phyloP scores from a whole-genome alignment of 495 filamentous ascomycete genomes.

The Penicillium salamii region DNA sequence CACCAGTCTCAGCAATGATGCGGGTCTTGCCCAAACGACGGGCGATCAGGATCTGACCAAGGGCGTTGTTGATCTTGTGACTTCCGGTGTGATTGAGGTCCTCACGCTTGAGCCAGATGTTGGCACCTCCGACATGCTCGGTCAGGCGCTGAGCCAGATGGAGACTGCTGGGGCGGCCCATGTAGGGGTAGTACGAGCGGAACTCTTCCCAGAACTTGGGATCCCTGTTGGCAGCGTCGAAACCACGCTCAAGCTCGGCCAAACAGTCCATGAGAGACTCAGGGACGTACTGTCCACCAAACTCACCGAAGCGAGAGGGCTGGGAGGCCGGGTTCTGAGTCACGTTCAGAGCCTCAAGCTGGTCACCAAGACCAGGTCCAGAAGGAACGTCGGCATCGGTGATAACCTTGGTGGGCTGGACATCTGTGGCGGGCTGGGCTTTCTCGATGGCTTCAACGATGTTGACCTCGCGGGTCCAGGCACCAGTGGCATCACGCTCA shows the following conservation, averaged over 20 bases:
- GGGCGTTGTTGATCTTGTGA: slow-evolving; percentile 97
- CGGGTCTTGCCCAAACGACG: slow-evolving; percentile 81
- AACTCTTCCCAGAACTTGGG: slow-evolving; percentile 96
- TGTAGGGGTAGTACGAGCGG: slow-evolving; percentile 94
- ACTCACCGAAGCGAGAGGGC: slow-evolving; percentile 90
- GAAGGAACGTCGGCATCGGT: slow-evolving; percentile 54
- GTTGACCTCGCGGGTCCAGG: slow-evolving; percentile 36
- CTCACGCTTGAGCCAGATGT: slow-evolving; percentile 95
- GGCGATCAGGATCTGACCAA: slow-evolving; percentile 87
- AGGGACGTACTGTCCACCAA: slow-evolving; percentile 97
- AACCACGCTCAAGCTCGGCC: slow-evolving; percentile 85
- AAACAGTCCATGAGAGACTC: slow-evolving; percentile 98
- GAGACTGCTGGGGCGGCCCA: slow-evolving; percentile 89
- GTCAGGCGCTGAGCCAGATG: slow-evolving; percentile 87
- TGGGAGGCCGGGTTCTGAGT: slow-evolving; percentile 51
- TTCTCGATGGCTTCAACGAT: slow-evolving; percentile 62
- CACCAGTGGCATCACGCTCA: slow-evolving; percentile 37
- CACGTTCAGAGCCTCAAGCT: slow-evolving; percentile 69
- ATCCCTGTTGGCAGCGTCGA: slow-evolving; percentile 79
- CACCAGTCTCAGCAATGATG: slow-evolving; percentile 97
- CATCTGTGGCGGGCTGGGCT: slow-evolving; percentile 24
- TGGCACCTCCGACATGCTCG: slow-evolving; percentile 83
- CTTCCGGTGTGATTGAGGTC: slow-evolving; percentile 85
- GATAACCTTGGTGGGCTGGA: slow-evolving; percentile 53
- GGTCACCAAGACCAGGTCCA: slow-evolving; percentile 64